A percentile compares a stretch with the other conserved stretches of the same genome.
Conservation (phyloP, 345 rosid species). For the Lagerstroemia speciosa region DNA sequence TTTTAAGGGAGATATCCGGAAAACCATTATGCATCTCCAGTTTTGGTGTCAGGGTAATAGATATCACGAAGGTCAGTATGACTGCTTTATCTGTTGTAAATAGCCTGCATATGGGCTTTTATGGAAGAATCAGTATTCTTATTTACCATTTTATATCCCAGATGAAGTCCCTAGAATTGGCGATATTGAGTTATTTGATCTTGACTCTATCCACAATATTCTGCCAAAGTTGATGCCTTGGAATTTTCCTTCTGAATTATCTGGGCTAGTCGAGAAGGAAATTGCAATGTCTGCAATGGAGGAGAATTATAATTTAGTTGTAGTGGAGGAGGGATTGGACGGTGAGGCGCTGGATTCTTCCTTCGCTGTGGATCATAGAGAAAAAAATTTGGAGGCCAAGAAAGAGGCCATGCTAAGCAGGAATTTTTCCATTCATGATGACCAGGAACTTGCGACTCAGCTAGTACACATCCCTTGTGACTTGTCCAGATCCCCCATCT, state of each 20-base stretch:
- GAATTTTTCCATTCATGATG: conserved; percentile 39
- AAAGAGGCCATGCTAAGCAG: conserved; percentile 65
- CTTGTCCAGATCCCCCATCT: conserved; percentile 32
- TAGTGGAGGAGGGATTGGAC: conserved; percentile 30
- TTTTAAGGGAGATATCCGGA: conserved; percentile 70
- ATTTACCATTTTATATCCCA: conserved; percentile 20
- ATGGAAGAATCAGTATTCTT: neutral
- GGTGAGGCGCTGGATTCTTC: conserved; percentile 24
- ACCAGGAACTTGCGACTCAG: conserved; percentile 31
- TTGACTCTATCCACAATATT: conserved; percentile 43
- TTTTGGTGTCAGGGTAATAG: conserved; percentile 80
- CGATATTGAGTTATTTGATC: conserved; percentile 37
- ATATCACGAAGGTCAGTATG: conserved; percentile 40
- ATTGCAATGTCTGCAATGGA: conserved; percentile 32
- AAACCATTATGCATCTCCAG: conserved; percentile 69
- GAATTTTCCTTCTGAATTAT: conserved; percentile 62
- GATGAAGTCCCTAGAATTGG: conserved; percentile 23
- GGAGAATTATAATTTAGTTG: conserved; percentile 27
- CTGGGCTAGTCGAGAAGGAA: conserved; percentile 72
- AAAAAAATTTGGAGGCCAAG: conserved; percentile 47
- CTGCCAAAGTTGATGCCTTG: conserved; percentile 62
- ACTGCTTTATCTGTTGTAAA: neutral
- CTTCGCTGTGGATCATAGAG: conserved; percentile 25
- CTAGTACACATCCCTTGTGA: conserved; percentile 17
- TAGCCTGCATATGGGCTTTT: neutral